Evolutionary conservation across 495 filamentous ascomycete species (phyloP).

Genomic region (Pyronema omphalodes): DNA sequence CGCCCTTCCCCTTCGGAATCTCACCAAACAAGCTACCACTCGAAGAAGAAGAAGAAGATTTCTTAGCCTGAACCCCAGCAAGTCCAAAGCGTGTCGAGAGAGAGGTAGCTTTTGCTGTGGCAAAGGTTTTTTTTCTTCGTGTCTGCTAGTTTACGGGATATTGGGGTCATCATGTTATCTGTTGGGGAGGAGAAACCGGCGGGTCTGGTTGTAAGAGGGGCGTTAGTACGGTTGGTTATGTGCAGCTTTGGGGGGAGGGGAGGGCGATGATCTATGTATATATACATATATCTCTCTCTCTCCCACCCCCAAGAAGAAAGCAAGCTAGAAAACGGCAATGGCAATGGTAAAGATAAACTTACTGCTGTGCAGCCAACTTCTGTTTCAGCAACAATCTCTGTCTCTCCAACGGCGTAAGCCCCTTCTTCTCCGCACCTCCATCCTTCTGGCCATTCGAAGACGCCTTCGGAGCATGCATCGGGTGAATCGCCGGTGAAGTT

Average conservation of each 20-base stretch:
- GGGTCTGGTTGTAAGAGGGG: conserved; percentile 3
- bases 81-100: not conserved
- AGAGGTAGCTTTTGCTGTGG: conserved; percentile 13
- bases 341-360: not conserved
- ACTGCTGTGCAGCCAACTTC: conserved; percentile 19
- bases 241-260: too few species aligned
- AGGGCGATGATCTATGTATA: too few species aligned
- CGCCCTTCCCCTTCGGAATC: too few species aligned
- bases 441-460: conserved; percentile 5
- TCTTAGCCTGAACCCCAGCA: too few species aligned
- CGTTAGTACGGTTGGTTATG: too few species aligned
- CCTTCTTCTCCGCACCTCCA: not conserved
- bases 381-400: conserved; percentile 22
- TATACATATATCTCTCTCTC: too few species aligned
- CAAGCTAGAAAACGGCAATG: not conserved
- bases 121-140: conserved; percentile 52
- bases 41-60: too few species aligned
- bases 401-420: conserved; percentile 13
- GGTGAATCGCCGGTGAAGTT: not conserved
- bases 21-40: too few species aligned
- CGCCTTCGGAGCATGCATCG: not conserved
- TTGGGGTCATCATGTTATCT: conserved; percentile 55
- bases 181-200: conserved; percentile 49
- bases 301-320: not conserved
- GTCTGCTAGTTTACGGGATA: conserved; percentile 47